phyloP scores from a whole-genome alignment of 257 asterid species.

The Solanum pennellii region DNA sequence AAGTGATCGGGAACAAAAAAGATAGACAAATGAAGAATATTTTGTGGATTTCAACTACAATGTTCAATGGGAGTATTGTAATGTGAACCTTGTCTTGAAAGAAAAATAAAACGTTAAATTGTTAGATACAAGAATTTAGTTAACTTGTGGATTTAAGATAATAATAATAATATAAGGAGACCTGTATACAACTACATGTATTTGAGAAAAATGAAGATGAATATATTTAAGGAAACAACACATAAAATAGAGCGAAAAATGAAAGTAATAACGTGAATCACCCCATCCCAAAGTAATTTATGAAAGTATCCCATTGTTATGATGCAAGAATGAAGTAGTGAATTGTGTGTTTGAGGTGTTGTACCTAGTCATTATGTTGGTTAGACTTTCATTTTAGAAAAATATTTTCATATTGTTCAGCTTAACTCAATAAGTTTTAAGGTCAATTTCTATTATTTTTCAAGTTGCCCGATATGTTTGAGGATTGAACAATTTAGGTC shows the following conservation, averaged over 20 bases:
- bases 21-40: neutral
- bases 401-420: neutral
- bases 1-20: neutral
- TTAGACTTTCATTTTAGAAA: neutral
- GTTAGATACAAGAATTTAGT: neutral
- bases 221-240: neutral
- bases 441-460: neutral
- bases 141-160: neutral
- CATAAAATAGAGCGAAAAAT: neutral
- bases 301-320: neutral
- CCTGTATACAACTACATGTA: neutral
- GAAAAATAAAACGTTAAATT: neutral
- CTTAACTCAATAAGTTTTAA: neutral
- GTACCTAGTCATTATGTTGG: neutral
- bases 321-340: neutral
- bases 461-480: neutral
- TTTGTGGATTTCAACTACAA: neutral
- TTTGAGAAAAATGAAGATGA: neutral
- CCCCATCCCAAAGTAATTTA: neutral
- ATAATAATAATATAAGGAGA: neutral
- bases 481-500: neutral
- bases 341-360: neutral
- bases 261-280: neutral
- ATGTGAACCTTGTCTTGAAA: neutral
- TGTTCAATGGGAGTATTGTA: neutral